Percentiles rank a stretch among this genome's conserved stretches.
These are phyloP conservation scores for Tephrocybe sp. DNA, from an alignment of 768 basidiomycete genomes.

Conservation along the genomic window DNA sequence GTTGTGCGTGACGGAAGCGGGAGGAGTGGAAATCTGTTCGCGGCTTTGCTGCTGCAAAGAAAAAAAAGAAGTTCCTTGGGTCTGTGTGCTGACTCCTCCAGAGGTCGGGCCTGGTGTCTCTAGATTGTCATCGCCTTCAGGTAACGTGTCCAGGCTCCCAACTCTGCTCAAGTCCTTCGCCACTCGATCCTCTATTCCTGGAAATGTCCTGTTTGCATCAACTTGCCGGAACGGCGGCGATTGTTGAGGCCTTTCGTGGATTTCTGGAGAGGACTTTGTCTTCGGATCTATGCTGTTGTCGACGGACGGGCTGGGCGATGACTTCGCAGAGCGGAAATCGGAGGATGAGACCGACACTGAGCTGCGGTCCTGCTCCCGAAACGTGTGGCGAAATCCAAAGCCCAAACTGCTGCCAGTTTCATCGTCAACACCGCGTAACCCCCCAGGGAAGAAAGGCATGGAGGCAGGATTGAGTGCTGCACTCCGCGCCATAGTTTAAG, in stretches of 20 bases:
- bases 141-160: slow-evolving; percentile 50
- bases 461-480: slow-evolving; percentile 80
- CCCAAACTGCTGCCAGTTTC: slow-evolving; percentile 45
- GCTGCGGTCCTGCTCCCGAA: slow-evolving; percentile 45
- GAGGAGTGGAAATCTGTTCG: slow-evolving; percentile 45
- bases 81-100: slow-evolving; percentile 18
- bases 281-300: slow-evolving; percentile 33
- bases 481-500: slow-evolving; percentile 66
- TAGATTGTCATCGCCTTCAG: slow-evolving; percentile 51
- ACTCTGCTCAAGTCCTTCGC: slow-evolving; percentile 50
- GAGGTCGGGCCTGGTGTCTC: slow-evolving; percentile 35
- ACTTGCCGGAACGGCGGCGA: slow-evolving; percentile 48
- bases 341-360: slow-evolving; percentile 61
- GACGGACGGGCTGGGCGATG: slow-evolving; percentile 66
- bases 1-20: slow-evolving; percentile 36
- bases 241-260: slow-evolving; percentile 37
- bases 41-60: slow-evolving; percentile 36
- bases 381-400: slow-evolving; percentile 44
- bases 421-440: slow-evolving; percentile 56
- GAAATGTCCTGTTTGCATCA: slow-evolving; percentile 45
- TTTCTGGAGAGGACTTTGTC: slow-evolving; percentile 35
- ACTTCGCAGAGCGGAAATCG: slow-evolving; percentile 66
- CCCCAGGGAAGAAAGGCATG: slow-evolving; percentile 82
- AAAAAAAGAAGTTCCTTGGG: slow-evolving; percentile 35
- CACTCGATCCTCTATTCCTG: slow-evolving; percentile 33